phyloP scores from a whole-genome alignment of 164 flowering plant species.

The Nymphaea thermarum region DNA sequence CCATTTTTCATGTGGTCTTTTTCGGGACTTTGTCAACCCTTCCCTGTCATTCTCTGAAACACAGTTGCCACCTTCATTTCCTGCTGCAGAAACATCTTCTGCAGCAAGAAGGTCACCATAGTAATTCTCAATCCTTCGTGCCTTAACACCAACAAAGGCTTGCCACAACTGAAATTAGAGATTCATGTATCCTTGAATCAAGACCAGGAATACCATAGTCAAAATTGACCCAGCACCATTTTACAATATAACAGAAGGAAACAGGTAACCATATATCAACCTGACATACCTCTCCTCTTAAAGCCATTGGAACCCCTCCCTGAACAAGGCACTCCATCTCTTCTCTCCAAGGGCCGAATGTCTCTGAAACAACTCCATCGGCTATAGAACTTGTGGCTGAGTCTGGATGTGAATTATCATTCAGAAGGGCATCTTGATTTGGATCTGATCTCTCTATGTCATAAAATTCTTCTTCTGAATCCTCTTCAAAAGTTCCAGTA shows the following conservation, averaged over 20 bases:
- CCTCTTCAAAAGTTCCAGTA: conserved; percentile 24
- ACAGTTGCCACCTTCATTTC: conserved; percentile 14
- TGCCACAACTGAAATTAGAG: conserved; percentile 74
- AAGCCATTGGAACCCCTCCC: conserved; percentile 95
- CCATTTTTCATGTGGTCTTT: conserved; percentile 65
- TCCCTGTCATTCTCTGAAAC: conserved; percentile 15
- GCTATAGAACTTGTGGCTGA: conserved; percentile 10
- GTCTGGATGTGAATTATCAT: conserved; percentile 23
- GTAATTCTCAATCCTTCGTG: conserved; percentile 65
- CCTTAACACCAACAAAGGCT: conserved; percentile 86
- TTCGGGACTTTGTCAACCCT: conserved; percentile 18
- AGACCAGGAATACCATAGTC: neutral
- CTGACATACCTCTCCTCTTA: conserved; percentile 84
- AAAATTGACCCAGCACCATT: neutral
- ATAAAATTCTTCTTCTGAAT: conserved; percentile 89
- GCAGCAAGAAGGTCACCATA: conserved; percentile 55
- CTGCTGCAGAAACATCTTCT: conserved; percentile 22
- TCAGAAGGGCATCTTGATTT: conserved; percentile 35
- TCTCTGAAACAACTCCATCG: conserved; percentile 22
- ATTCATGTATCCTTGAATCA: neutral
- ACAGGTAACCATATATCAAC: neutral
- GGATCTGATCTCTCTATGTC: conserved; percentile 79
- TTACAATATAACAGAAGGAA: neutral
- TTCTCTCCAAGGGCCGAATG: conserved; percentile 60
- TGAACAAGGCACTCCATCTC: conserved; percentile 85